Conservation (phyloP, 2,329 filamentous ascomycete species). For the Chalaropsis ovoidea region DNA sequence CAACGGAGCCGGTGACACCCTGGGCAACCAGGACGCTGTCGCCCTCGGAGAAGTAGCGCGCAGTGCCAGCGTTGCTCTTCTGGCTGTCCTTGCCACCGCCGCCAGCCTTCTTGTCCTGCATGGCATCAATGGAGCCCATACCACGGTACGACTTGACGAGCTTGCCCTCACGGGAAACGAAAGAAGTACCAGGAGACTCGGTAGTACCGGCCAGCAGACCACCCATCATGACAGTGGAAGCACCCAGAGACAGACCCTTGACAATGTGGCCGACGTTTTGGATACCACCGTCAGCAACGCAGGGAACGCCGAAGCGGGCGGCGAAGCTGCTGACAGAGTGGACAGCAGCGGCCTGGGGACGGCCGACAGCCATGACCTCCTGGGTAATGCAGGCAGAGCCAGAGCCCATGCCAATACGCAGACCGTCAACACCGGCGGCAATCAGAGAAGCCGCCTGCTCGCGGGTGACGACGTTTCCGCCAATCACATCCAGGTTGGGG, state of each 20-base stretch:
- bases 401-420: conserved; percentile 97
- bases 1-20: conserved; percentile 80
- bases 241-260: conserved; percentile 90
- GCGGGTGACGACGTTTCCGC: conserved; percentile 94
- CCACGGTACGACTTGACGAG: conserved; percentile 98
- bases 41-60: conserved; percentile 95
- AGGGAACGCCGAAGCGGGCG: conserved; percentile 86
- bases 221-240: conserved; percentile 98
- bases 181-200: conserved; percentile 93
- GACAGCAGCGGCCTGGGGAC: conserved; percentile 88
- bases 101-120: conserved; percentile 97
- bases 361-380: conserved; percentile 98
- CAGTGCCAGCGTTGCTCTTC: conserved; percentile 86
- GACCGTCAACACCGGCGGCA: conserved; percentile 85
- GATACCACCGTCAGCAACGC: conserved; percentile 94
- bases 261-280: conserved; percentile 99
- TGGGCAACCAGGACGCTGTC: conserved; percentile 92
- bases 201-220: conserved; percentile 94
- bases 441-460: conserved; percentile 91
- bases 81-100: conserved; percentile 60
- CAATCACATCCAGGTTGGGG: conserved; percentile 85
- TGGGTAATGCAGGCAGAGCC: conserved; percentile 98
- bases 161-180: conserved; percentile 91
- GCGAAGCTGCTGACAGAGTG: conserved; percentile 85
- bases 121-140: conserved; percentile 97